Conservation (phyloP, 768 basidiomycete species). For the Macrolepiota fuliginosa region DNA sequence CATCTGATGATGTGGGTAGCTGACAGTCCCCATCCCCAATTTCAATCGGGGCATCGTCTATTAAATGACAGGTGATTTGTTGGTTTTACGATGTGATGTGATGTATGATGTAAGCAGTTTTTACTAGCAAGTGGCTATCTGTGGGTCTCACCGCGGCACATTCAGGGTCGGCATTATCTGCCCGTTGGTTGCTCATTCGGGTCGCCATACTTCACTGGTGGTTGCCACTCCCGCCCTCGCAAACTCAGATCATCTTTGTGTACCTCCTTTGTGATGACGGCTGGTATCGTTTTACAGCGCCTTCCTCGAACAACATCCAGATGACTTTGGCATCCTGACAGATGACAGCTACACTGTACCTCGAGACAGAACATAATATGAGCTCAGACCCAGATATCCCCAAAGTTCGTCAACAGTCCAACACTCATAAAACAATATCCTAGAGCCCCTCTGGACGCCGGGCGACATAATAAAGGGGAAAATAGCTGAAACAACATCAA, state of each 20-base stretch:
- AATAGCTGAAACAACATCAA: neutral
- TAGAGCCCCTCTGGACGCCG: neutral
- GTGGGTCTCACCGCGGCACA: neutral
- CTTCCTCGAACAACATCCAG: neutral
- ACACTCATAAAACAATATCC: too few species aligned
- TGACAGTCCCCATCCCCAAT: neutral
- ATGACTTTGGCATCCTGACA: neutral
- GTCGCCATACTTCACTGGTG: neutral
- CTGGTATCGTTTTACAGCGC: neutral
- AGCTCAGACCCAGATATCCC: neutral
- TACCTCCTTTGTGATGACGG: neutral
- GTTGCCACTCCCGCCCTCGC: neutral
- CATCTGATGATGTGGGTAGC: neutral
- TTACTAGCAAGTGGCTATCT: neutral
- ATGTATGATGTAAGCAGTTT: neutral
- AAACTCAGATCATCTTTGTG: neutral
- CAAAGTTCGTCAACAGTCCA: too few species aligned
- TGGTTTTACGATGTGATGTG: neutral
- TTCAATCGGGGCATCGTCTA: neutral
- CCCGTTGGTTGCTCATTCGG: neutral
- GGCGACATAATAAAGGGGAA: neutral
- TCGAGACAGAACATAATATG: neutral
- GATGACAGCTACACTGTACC: neutral
- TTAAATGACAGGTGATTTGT: neutral
- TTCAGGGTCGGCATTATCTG: neutral